Evolutionary conservation across 345 rosid genomes (phyloP).

Genomic region (Syzygium aqueum): DNA sequence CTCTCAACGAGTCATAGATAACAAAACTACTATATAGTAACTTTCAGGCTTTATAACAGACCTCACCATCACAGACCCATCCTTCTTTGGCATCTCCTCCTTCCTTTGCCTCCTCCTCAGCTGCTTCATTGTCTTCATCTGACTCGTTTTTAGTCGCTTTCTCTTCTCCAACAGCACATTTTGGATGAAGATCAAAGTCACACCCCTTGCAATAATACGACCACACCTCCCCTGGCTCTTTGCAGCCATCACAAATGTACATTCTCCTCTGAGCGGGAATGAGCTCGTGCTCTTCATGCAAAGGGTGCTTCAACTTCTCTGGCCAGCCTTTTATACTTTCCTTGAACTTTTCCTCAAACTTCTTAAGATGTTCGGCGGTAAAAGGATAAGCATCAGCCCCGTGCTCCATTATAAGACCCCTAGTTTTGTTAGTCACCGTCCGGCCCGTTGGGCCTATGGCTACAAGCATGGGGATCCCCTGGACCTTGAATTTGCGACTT

Average conservation of each 20-base stretch:
- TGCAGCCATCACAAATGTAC: conserved; percentile 2
- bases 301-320: conserved; percentile 44
- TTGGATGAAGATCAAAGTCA: conserved; percentile 59
- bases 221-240: conserved; percentile 31
- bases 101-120: conserved; percentile 1
- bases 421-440: conserved; percentile 21
- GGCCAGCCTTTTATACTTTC: conserved; percentile 75
- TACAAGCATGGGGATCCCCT: conserved; percentile 22
- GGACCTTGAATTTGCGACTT: conserved; percentile 25
- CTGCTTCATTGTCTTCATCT: not conserved
- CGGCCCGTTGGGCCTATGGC: conserved; percentile 32
- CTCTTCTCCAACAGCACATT: conserved; percentile 26
- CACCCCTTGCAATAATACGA: conserved; percentile 49
- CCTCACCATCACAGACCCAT: too few species aligned
- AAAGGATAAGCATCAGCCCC: conserved; percentile 40
- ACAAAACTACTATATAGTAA: conserved; percentile 14
- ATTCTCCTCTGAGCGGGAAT: conserved; percentile 7
- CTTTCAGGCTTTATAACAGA: not conserved
- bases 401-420: conserved; percentile 4
- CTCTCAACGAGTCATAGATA: not conserved
- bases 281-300: conserved; percentile 59
- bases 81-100: conserved; percentile 15
- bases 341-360: conserved; percentile 15
- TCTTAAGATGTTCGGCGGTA: conserved; percentile 10
- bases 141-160: conserved; percentile 6